Evolutionary conservation across 148 eudicot genomes (phyloP), one percentile per base, ranked within the genome.

Genomic region (Pharnaceum exiguum): DNA sequence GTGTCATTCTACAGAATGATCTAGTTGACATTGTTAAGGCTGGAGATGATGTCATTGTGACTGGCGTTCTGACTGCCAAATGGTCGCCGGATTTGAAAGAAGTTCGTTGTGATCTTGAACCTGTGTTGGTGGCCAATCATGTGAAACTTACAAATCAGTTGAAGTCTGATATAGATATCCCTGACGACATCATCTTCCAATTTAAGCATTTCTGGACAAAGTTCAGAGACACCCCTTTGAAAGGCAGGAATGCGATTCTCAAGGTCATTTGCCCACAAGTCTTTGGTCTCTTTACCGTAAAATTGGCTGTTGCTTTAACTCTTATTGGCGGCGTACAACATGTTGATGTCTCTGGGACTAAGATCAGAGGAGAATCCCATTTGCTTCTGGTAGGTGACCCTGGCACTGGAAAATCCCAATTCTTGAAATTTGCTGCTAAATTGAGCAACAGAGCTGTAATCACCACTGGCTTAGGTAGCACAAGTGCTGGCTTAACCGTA

Each of bases 321-420:
- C 95, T 93, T 53, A 88, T 93, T 66, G 98, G 96, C 19, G 98
- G 98, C 12, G 98, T 93, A 25, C 98, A 93, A 74, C 90, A 93
- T 63, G 82, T 89, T 62, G 98, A 88, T 82, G 90, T 72, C 74
- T 85, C 96, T 30, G 98, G 98, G 65, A 88, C 96, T 46, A 93
- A 88, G 73, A 71, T 93, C 29, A 78, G 98, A 64, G 98, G 96
- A 62, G 96, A 93, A 74, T 93, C 98, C 39, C 98, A 93, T 79
- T 75, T 93, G 67, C 95, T 93, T 70, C 75, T 93, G 48, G 98
- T 93, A 53, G 98, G 98, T 51, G 98, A 93, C 73, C 98, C 96
- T 38, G 98, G 97, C 60, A 89, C 97, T 19, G 97, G 97, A 33
- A 89, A 89, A 40, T 89, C 97, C 42, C 97, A 89, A 61, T 86